Base-by-base conservation (phyloP, 768 basidiomycete genomes). In the Boletales sp. region DNA sequence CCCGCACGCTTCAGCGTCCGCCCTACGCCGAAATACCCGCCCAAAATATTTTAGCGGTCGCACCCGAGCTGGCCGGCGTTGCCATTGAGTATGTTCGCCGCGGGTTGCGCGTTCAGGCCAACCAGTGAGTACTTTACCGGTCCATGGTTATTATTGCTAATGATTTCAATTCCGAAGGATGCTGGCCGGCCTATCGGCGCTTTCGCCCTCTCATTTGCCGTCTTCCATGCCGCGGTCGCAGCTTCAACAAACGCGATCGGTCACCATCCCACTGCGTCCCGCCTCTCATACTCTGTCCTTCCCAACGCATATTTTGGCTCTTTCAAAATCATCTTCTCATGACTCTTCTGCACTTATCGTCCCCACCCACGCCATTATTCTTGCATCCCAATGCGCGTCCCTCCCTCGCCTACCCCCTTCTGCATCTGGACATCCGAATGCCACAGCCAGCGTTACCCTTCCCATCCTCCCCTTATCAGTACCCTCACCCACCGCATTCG, bases 1-100 rank as follows among this genome's bases (percentile, higher is more conserved):
- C 87, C n/a, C 79, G 87, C 48, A 80, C 73, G 36, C 82, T 90
- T 43, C 71, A 78, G 30, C 79, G 86, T 11, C 87, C 88, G 5
- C 67, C 74, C 3, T 83, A 78, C 55, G 60, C 71, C 36, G 79
- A 82, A 50, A 76, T 87, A 36, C 74, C 81, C 35, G 70, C 74
- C 40, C 81, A 81, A 36, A 78, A 75, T 35, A 57, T 88, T 34
- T 59, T 64, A 3, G 76, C 83, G n/a, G 69, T 80, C 49, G 79
- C 80, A 31, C 76, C 81, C 19, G 72, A 69, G 10, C 68, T 85
- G 9, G 66, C 51, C 8, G 74, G 74, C 17, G 71, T 78, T 11
- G 85, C 87, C 5, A 66, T 80, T 40, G 82, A 85, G 54, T 90
- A 86, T 61, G 67, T 88, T 50, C 80, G 77, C 15, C 75, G 79